Percentiles rank a stretch among this genome's conserved stretches.
Evolutionary conservation across 345 rosid species (phyloP).

Genomic region (Excoecaria cochinchinensis): DNA sequence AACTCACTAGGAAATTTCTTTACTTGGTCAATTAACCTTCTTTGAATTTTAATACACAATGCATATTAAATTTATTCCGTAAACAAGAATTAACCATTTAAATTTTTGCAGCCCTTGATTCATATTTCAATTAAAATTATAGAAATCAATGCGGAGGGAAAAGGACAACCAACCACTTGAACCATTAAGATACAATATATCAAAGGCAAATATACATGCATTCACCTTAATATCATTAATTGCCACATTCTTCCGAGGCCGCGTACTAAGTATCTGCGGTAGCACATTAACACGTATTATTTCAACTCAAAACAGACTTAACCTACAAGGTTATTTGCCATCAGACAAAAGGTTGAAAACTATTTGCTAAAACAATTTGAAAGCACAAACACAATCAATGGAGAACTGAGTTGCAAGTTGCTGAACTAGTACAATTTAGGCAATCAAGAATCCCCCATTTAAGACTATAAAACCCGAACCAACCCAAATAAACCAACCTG

Average conservation of each 20-base stretch:
- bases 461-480: no score
- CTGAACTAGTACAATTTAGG: neutral
- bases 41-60: no score
- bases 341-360: neutral
- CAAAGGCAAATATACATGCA: constrained; percentile 92
- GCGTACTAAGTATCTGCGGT: constrained; percentile 67
- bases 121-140: no score
- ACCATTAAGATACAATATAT: constrained; percentile 78
- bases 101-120: no score
- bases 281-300: neutral
- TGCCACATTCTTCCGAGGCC: constrained; percentile 85
- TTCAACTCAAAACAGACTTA: constrained; percentile 15
- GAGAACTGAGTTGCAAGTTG: neutral
- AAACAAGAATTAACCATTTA: no score
- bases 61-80: no score
- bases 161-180: no score
- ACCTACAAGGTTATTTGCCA: constrained; percentile 4
- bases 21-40: no score
- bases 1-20: no score
- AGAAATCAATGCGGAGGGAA: no score
- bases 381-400: neutral
- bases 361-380: neutral
- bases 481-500: no score
- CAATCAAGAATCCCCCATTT: neutral
- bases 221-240: constrained; percentile 82